Evolutionary conservation across 495 filamentous ascomycete species (phyloP).

Genomic region (Ascodesmis nigricans): DNA sequence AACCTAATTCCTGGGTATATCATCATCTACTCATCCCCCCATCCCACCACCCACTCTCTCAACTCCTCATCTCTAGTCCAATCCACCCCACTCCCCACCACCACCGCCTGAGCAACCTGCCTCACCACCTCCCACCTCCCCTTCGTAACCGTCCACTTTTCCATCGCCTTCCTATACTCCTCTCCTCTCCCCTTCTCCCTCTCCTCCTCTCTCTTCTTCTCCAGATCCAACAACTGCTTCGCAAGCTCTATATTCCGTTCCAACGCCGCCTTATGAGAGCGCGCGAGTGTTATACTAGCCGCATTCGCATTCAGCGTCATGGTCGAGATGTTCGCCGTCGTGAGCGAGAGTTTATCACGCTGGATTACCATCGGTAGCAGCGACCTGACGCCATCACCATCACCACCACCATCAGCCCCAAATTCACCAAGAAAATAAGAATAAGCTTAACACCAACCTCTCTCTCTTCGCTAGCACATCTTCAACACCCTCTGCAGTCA

Average conservation of each 20-base stretch:
- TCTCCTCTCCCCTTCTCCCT: conserved; percentile 4
- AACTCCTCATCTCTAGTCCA: conserved; percentile 55
- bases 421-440: too few relatives aligned
- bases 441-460: too few relatives aligned
- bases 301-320: not conserved
- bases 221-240: conserved; percentile 6
- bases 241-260: conserved; percentile 5
- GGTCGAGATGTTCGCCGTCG: conserved; percentile 17
- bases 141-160: conserved; percentile 9
- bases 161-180: conserved; percentile 8
- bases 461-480: too few relatives aligned
- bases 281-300: not conserved
- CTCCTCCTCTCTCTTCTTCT: conserved; percentile 9
- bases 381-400: too few relatives aligned
- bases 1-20: too few relatives aligned
- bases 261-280: not conserved
- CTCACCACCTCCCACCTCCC: conserved; percentile 19
- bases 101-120: conserved; percentile 20
- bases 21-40: conserved; percentile 21
- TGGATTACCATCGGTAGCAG: conserved; percentile 16
- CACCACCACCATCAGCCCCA: too few relatives aligned
- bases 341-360: conserved; percentile 17
- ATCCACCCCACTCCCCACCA: conserved; percentile 66
- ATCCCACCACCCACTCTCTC: conserved; percentile 46
- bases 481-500: too few relatives aligned